Base-by-base conservation (phyloP, 2,329 filamentous ascomycete genomes). In the Penicillium polonicum region DNA sequence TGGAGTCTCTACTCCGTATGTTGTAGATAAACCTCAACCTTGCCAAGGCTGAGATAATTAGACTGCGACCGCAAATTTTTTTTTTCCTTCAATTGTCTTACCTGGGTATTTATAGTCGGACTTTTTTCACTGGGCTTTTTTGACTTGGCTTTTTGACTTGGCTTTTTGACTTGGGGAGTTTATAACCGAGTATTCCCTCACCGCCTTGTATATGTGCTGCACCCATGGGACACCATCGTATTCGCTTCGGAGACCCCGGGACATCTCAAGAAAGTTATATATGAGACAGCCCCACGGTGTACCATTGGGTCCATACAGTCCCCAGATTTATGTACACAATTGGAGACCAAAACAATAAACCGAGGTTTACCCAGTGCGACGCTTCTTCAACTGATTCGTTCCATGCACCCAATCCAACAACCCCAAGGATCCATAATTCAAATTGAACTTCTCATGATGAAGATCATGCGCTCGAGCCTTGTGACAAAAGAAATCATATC, bases 391-490 rank as follows among this genome's bases (percentile, higher is more conserved):
- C 19, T 60, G 61, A 61, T 77, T 63, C 0, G 83, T 85, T 21
- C 80, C 81, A 68, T 84, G 81, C 12, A 83, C n/a, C 78, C 79
- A 83, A 66, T 85, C 82, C 65, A 85, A 66, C 50, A 81, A 63
- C 2, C 81, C 82, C 60, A 84, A 72, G 0, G 76, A 78, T 1
- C 82, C 82, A 70, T 80, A 85, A 60, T 84, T 79, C 15, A 83
- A 70, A 55, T 79, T 77, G 62, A 85, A 85, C 61, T 78, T 78
- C 73, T 84, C 82, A 69, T 85, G 83, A 63, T 86, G 83, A 31
- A 79, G 68, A 70, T 86, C 83, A 69, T 86, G 83, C 67, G 78
- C 78, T 61, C 72, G 74, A 0, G 82, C 82, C 55, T 66, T 65
- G 9, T 60, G 60, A 3, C 55, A 21, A n/a, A 83, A 76, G 61